Conservation (phyloP, 345 rosid genomes). For the Schrenkiella parvula region DNA sequence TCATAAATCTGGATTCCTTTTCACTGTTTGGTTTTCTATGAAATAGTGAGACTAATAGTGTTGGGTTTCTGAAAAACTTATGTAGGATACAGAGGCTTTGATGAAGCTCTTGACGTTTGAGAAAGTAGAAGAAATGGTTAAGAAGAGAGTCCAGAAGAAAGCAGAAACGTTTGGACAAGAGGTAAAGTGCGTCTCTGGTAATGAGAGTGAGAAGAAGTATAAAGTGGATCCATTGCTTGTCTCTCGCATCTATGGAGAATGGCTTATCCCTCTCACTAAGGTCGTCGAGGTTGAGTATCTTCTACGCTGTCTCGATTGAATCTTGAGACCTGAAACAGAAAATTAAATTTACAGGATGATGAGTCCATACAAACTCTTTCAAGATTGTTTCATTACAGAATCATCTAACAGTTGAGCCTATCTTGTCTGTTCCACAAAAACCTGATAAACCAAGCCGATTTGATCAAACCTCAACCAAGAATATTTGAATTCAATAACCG, state of each 20-base stretch:
- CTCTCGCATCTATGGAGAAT: constrained; percentile 64
- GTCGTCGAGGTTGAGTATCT: constrained; percentile 76
- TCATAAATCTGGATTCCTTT: neutral
- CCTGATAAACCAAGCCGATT: neutral
- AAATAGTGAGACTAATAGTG: neutral
- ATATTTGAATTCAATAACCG: neutral
- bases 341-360: neutral
- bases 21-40: neutral
- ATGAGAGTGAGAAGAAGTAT: constrained; percentile 17
- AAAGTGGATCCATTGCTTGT: constrained; percentile 67
- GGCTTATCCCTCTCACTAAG: constrained; percentile 90
- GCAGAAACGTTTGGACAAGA: constrained; percentile 68
- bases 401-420: too few species aligned
- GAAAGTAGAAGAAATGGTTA: constrained; percentile 70
- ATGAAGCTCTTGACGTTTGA: constrained; percentile 68
- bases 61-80: neutral
- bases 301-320: constrained; percentile 68
- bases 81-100: constrained; percentile 64
- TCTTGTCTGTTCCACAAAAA: too few species aligned
- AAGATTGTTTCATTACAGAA: neutral
- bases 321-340: neutral
- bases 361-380: neutral
- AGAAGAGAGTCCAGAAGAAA: constrained; percentile 79
- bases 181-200: constrained; percentile 30
- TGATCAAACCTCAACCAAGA: neutral